A percentile compares a stretch with the other conserved stretches of the same genome.
These are phyloP conservation scores for Pyrenophora seminiperda DNA, from an alignment of 2,329 filamentous ascomycete genomes.

Conservation along the genomic window DNA sequence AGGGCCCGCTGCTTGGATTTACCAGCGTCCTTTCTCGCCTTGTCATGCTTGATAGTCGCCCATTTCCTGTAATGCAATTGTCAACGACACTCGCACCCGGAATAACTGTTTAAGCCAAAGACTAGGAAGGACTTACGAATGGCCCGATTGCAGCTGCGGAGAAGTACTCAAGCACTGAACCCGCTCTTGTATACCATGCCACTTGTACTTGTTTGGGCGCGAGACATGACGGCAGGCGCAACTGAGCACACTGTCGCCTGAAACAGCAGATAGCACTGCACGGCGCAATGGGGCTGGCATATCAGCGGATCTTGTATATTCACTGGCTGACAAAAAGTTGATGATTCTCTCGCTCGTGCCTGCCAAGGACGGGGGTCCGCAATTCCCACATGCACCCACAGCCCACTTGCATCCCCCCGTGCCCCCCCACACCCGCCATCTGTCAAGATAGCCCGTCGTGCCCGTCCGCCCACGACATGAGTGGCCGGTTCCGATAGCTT, in stretches of 20 bases:
- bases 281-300: conserved; percentile 36
- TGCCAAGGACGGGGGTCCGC: conserved; percentile 38
- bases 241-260: conserved; percentile 12
- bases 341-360: conserved; percentile 17
- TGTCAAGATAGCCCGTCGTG: conserved; percentile 20
- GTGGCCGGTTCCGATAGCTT: conserved; percentile 12
- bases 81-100: background rate
- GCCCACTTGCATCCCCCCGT: conserved; percentile 16
- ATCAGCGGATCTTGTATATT: conserved; percentile 1
- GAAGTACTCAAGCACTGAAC: conserved; percentile 37
- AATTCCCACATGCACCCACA: conserved; percentile 20
- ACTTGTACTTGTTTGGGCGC: conserved; percentile 13
- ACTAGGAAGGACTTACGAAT: conserved; percentile 42
- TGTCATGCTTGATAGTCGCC: conserved; percentile 96
- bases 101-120: background rate
- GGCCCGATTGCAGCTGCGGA: conserved; percentile 37
- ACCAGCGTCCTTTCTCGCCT: conserved; percentile 80
- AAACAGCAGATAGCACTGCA: conserved; percentile 18
- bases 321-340: conserved; percentile 21
- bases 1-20: conserved; percentile 73
- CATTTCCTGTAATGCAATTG: conserved; percentile 68
- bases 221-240: conserved; percentile 28
- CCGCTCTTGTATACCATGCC: conserved; percentile 24
- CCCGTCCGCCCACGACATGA: conserved; percentile 28
- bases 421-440: conserved; percentile 27